A percentile compares a stretch with the other conserved stretches of the same genome.
Conservation (phyloP, 2,329 filamentous ascomycete genomes). For the Alternaria solani region DNA sequence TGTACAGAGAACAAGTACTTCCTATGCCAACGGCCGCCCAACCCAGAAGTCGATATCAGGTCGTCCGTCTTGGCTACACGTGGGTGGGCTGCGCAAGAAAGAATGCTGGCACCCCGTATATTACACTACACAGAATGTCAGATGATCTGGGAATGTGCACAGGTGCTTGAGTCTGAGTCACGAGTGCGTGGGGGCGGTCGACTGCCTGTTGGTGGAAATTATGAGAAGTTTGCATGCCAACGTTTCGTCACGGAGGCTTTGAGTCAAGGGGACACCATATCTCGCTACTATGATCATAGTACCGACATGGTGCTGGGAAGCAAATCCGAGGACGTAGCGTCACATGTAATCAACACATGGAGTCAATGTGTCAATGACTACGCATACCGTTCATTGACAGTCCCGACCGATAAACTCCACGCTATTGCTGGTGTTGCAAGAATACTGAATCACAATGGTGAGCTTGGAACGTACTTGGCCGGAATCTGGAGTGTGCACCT, state of each 20-base stretch:
- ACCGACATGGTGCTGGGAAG: too few species aligned
- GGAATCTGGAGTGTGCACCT: not conserved
- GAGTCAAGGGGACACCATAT: too few species aligned
- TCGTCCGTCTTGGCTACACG: not conserved
- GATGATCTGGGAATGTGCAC: not conserved
- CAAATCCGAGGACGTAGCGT: too few species aligned
- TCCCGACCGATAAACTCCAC: not conserved
- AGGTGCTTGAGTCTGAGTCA: not conserved
- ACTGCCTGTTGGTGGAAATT: too few species aligned
- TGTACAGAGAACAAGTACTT: not conserved
- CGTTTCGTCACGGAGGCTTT: too few species aligned
- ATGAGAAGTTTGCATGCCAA: too few species aligned
- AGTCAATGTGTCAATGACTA: not conserved
- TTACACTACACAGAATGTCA: not conserved
- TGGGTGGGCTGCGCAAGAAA: not conserved
- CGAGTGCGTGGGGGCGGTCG: too few species aligned
- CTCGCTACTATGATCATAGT: too few species aligned
- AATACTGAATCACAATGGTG: not conserved
- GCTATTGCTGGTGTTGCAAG: not conserved
- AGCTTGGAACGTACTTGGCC: not conserved
- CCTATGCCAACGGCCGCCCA: not conserved
- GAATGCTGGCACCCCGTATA: not conserved
- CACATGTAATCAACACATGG: not conserved
- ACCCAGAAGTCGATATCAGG: not conserved
- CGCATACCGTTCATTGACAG: not conserved